phyloP scores from a whole-genome alignment of 768 basidiomycete species.

The Megacollybia marginata region DNA sequence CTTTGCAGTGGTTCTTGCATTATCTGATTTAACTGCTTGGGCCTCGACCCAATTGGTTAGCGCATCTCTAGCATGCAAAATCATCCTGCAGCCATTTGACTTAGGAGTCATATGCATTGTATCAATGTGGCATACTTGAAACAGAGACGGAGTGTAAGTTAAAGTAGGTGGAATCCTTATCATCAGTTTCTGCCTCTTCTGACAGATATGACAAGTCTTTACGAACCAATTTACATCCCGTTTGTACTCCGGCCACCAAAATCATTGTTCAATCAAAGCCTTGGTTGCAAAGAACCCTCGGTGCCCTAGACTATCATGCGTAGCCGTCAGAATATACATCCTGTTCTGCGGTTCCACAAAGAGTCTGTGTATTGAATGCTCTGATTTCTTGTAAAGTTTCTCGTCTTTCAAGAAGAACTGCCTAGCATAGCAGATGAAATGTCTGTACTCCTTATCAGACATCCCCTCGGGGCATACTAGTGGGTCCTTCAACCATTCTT shows the following conservation, averaged over 20 bases:
- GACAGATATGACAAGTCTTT: slow-evolving; percentile 30
- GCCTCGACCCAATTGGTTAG: too few species aligned
- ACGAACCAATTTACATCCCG: slow-evolving; percentile 24
- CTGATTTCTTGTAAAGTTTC: not conserved
- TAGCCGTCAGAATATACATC: not conserved
- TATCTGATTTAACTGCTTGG: too few species aligned
- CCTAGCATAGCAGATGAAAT: not conserved
- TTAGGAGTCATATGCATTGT: slow-evolving; percentile 27
- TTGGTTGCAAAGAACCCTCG: slow-evolving; percentile 10
- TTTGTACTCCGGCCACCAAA: too few species aligned
- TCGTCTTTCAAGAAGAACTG: not conserved
- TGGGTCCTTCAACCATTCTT: too few species aligned
- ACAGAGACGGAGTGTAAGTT: slow-evolving; percentile 14
- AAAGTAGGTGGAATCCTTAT: slow-evolving; percentile 19
- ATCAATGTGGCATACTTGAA: slow-evolving; percentile 26
- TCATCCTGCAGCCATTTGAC: not conserved
- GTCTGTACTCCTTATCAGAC: not conserved
- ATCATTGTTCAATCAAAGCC: too few species aligned
- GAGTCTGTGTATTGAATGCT: not conserved
- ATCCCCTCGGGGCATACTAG: not conserved
- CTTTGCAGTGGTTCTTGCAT: too few species aligned
- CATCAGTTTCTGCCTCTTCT: slow-evolving; percentile 14
- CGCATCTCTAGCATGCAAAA: too few species aligned
- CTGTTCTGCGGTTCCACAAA: not conserved
- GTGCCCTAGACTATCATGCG: slow-evolving; percentile 13